A percentile compares a stretch with the other conserved stretches of the same genome.
These are phyloP conservation scores for Xylaria longipes DNA, from an alignment of 495 filamentous ascomycete species.

Conservation along the genomic window DNA sequence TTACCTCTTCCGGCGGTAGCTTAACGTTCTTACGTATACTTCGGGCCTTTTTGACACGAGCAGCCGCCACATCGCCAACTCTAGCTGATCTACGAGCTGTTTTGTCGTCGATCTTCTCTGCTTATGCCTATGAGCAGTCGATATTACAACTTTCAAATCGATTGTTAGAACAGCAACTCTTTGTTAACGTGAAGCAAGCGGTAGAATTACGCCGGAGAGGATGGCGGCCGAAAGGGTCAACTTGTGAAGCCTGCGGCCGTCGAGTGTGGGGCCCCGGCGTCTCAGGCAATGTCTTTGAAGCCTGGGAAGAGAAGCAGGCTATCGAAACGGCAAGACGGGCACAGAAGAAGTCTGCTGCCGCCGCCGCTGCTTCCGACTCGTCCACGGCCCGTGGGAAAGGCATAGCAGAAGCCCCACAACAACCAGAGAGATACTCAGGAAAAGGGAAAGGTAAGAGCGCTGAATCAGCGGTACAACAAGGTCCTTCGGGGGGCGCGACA, in stretches of 20 bases:
- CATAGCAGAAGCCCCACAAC: slow-evolving; percentile 32
- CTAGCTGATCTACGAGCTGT: slow-evolving; percentile 86
- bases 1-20: slow-evolving; percentile 56
- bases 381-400: slow-evolving; percentile 38
- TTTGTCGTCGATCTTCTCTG: slow-evolving; percentile 86
- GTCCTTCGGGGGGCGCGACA: slow-evolving; percentile 16
- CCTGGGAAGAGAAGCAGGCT: slow-evolving; percentile 73
- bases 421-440: slow-evolving; percentile 32
- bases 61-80: slow-evolving; percentile 79
- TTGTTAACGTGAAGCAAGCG: slow-evolving; percentile 79
- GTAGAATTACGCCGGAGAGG: slow-evolving; percentile 79
- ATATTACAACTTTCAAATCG: slow-evolving; percentile 84
- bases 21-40: slow-evolving; percentile 89
- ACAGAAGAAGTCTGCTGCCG: slow-evolving; percentile 38
- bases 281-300: slow-evolving; percentile 76
- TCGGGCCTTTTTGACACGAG: slow-evolving; percentile 85
- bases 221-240: slow-evolving; percentile 85
- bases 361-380: slow-evolving; percentile 31
- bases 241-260: slow-evolving; percentile 84
- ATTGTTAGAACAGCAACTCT: slow-evolving; percentile 88
- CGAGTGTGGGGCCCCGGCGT: slow-evolving; percentile 91
- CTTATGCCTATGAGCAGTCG: slow-evolving; percentile 91
- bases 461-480: slow-evolving; percentile 31
- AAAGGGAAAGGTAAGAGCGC: slow-evolving; percentile 45
- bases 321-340: slow-evolving; percentile 49